These are phyloP conservation scores for Petasospora fabianii DNA, from an alignment of 1,139 yeast species.

Conservation along the genomic window DNA sequence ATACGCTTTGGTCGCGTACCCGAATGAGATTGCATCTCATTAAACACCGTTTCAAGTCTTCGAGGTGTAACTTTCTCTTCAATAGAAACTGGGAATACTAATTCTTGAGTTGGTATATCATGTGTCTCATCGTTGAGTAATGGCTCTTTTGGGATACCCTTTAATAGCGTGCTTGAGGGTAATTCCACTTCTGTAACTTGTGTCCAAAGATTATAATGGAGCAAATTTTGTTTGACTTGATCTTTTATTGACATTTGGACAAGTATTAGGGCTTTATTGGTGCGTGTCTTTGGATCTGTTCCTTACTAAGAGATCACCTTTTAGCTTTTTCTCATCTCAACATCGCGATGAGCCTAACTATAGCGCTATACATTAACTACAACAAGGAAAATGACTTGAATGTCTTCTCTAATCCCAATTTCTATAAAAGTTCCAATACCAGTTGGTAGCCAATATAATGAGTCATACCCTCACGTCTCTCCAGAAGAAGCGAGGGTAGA, in stretches of 20 bases:
- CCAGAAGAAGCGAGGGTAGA: too few species aligned
- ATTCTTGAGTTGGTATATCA: slow-evolving; percentile 7
- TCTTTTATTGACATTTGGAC: slow-evolving; percentile 3
- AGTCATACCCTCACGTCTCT: too few species aligned
- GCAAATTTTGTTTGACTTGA: slow-evolving; percentile 38
- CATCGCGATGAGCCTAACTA: too few species aligned
- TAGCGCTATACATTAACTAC: too few species aligned
- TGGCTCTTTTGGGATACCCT: slow-evolving; percentile 33
- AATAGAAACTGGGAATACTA: slow-evolving; percentile 33
- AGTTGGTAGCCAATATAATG: too few species aligned
- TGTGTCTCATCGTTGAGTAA: slow-evolving; percentile 25
- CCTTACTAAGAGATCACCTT: too few species aligned
- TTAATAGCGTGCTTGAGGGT: slow-evolving; percentile 18
- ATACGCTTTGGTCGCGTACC: slow-evolving; percentile 41
- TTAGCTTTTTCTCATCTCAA: too few species aligned
- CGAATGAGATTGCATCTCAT: slow-evolving; percentile 20
- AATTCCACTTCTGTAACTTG: slow-evolving; percentile 32
- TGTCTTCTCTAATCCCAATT: too few species aligned
- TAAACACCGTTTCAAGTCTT: slow-evolving; percentile 28
- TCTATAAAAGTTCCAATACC: too few species aligned
- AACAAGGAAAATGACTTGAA: too few species aligned
- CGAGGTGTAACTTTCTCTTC: slow-evolving; percentile 33
- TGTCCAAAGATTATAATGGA: slow-evolving; percentile 54
- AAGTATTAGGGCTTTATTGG: too few species aligned
- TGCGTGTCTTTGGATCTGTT: too few species aligned